Evolutionary conservation across 805 yeast genomes (phyloP).

Genomic region (Nakazawaea holstii): DNA sequence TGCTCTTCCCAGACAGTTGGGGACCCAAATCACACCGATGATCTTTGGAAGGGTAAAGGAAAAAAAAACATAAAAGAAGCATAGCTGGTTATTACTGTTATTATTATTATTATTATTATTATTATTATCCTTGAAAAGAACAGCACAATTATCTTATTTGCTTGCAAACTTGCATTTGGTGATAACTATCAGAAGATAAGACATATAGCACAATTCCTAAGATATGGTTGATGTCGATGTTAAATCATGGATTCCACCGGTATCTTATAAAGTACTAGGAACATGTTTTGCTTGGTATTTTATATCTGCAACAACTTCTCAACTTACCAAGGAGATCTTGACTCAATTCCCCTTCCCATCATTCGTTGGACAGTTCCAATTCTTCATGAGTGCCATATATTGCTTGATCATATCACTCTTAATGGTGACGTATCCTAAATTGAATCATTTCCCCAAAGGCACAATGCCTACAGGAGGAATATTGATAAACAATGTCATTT

Average conservation of each 20-base stretch:
- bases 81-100: background rate
- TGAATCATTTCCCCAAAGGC: constrained; percentile 45
- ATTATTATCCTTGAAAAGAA: no score
- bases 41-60: no score
- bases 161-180: background rate
- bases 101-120: no score
- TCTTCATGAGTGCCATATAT: constrained; percentile 38
- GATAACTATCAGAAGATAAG: no score
- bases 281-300: constrained; percentile 57
- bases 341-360: constrained; percentile 54
- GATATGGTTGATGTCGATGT: background rate
- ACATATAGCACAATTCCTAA: background rate
- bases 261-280: constrained; percentile 31
- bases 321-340: constrained; percentile 52
- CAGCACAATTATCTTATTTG: background rate
- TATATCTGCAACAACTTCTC: constrained; percentile 60
- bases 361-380: constrained; percentile 62
- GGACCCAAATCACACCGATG: no score
- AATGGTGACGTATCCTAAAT: constrained; percentile 25
- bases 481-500: constrained; percentile 29
- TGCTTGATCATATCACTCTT: constrained; percentile 33
- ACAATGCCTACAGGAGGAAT: constrained; percentile 39
- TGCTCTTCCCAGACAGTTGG: no score
- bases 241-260: constrained; percentile 22
- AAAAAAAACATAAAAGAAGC: no score